Percentiles rank a stretch among this genome's conserved stretches.
These are phyloP conservation scores for Durio zibethinus DNA, from an alignment of 345 rosid genomes.

Conservation along the genomic window DNA sequence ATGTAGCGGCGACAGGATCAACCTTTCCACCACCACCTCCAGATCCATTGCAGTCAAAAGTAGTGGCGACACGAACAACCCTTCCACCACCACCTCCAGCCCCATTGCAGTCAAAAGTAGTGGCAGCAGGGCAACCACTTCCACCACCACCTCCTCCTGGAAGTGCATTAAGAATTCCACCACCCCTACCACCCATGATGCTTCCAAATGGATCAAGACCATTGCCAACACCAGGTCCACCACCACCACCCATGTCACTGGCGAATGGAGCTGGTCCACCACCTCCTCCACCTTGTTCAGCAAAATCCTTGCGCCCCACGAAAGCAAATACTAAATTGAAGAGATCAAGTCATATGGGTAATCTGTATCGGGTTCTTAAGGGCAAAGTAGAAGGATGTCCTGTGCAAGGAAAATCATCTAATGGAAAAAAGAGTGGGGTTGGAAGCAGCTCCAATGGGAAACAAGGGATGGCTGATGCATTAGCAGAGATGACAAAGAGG, in stretches of 20 bases:
- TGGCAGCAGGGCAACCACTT: slow-evolving; percentile 11
- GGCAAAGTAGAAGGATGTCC: slow-evolving; percentile 73
- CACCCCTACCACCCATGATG: slow-evolving; percentile 30
- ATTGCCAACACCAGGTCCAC: slow-evolving; percentile 38
- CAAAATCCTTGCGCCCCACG: slow-evolving; percentile 59
- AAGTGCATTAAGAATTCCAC: slow-evolving; percentile 31
- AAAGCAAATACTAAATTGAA: slow-evolving; percentile 68
- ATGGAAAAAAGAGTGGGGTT: slow-evolving; percentile 35
- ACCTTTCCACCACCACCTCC: slow-evolving; percentile 15
- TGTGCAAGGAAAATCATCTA: slow-evolving; percentile 30
- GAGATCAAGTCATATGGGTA: slow-evolving; percentile 77
- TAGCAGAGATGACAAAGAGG: slow-evolving; percentile 92
- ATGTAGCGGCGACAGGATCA: slow-evolving; percentile 3
- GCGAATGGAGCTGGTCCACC: slow-evolving; percentile 52
- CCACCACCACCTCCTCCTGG: slow-evolving; percentile 40
- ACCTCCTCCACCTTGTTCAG: slow-evolving; percentile 57
- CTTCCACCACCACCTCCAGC: slow-evolving; percentile 22
- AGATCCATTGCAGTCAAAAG: neutral
- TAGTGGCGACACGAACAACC: slow-evolving; percentile 6
- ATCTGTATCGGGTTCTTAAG: slow-evolving; percentile 64
- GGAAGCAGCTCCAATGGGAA: slow-evolving; percentile 39
- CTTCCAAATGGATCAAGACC: slow-evolving; percentile 27
- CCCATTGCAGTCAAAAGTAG: neutral
- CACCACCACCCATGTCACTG: slow-evolving; percentile 34
- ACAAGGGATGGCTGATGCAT: slow-evolving; percentile 98